A percentile compares a stretch with the other conserved stretches of the same genome.
Evolutionary conservation across 1,284 basidiomycete species (phyloP).

Genomic region (Vanrija sp.): DNA sequence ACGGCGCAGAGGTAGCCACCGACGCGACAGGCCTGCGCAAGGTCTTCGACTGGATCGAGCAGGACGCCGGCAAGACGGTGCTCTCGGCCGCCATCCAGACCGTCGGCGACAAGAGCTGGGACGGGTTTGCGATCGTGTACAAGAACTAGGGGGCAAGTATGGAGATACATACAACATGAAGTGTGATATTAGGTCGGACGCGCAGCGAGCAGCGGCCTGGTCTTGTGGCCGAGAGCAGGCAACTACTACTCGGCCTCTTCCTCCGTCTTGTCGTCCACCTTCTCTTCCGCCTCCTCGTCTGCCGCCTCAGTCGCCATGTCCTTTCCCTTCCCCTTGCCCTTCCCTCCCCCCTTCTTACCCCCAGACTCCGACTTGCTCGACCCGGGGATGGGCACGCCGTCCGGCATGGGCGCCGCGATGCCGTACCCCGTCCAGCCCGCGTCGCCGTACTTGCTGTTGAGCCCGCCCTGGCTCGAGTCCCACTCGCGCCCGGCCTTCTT

Average conservation of each 20-base stretch:
- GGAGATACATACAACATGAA: not conserved
- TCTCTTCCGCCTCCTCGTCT: slow-evolving; percentile 3
- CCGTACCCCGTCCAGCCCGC: slow-evolving; percentile 37
- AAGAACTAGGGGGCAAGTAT: slow-evolving; percentile 17
- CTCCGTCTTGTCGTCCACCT: slow-evolving; percentile 4
- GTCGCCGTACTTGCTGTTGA: slow-evolving; percentile 3
- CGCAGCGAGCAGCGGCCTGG: no score
- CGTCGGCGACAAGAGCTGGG: slow-evolving; percentile 42
- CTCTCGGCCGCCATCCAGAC: slow-evolving; percentile 38
- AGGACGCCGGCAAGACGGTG: slow-evolving; percentile 40
- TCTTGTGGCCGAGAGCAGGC: not conserved
- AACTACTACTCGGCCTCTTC: slow-evolving; percentile 2
- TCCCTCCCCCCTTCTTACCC: not conserved
- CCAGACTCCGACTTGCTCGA: not conserved
- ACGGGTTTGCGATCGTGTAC: slow-evolving; percentile 33
- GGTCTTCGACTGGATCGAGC: slow-evolving; percentile 42
- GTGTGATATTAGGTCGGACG: no score
- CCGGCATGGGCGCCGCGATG: no score
- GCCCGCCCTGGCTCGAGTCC: slow-evolving; percentile 6
- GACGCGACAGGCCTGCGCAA: slow-evolving; percentile 32
- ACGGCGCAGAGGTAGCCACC: slow-evolving; percentile 17
- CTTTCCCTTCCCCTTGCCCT: slow-evolving; percentile 8
- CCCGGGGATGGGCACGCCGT: slow-evolving; percentile 15
- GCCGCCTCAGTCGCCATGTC: slow-evolving; percentile 3
- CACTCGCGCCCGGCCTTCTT: slow-evolving; percentile 8